Base-by-base conservation (phyloP, 345 rosid genomes). In the Rhodamnia rubescens region DNA sequence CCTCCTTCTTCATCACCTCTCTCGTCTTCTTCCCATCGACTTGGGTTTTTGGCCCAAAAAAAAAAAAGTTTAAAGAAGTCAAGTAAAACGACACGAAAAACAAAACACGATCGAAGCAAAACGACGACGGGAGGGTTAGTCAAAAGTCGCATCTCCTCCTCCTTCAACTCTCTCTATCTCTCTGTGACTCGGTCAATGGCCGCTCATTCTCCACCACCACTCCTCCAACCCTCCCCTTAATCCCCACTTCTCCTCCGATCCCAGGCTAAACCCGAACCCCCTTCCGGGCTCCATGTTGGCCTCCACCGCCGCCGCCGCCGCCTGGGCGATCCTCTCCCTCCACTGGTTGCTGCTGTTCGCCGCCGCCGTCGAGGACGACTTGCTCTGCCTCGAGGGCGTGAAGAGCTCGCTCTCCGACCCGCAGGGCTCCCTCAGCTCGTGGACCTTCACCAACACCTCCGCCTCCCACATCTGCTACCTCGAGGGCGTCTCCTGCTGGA, bases 401-500 rank as follows among this genome's bases (percentile, higher is more conserved):
- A 88, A 92, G 69, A 29, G 26, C 4, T 88, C 93, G 32, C 88
- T 93, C 55, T 69, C 11, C 14, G 96, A 89, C 82, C 93, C 96
- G 20, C 53, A 40, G 0, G 82, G 82, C 53, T 55, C 36, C 51
- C 90, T 93, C 84, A n/a, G 49, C 44, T 14, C 52, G 26, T 93
- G 96, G 96, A 53, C 87, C 81, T 90, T 92, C 88, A 26, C 88
- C n/a, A 93, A 92, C 86, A 87, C 91, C 69, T 87, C 93, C 5
- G 91, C 87, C 20, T 74, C 90, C 26, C 84, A 89, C n/a, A 88
- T 93, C 86, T 93, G 96, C 83, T 51, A 80, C 89, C 90, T 93
- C 87, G 47, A 44, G 12, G 96, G 96, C 53, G 96, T 93, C 74
- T 18, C 90, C 87, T 93, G 96, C 87, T 92, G 93, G 94, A 92